These are phyloP conservation scores for Kluyveromyces nonfermentans DNA, from an alignment of 805 yeast species.

Conservation along the genomic window DNA sequence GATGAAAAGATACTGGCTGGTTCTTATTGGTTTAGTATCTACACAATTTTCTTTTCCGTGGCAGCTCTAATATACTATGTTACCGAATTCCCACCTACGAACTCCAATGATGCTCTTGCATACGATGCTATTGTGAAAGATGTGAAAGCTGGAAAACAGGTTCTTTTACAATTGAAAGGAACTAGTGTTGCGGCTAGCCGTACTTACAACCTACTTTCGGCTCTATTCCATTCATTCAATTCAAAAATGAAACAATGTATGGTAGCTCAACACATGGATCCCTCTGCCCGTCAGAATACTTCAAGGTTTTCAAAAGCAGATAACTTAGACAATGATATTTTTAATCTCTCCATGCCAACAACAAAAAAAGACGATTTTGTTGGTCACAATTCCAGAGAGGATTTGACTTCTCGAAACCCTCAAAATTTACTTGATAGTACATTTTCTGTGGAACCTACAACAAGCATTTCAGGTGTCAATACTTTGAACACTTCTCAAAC, in stretches of 20 bases:
- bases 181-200: conserved; percentile 70
- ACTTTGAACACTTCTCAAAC: conserved; percentile 14
- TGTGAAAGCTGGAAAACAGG: conserved; percentile 73
- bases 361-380: background rate
- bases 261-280: background rate
- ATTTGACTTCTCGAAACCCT: background rate
- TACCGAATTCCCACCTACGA: conserved; percentile 42
- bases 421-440: background rate
- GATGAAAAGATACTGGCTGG: conserved; percentile 65
- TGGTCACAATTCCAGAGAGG: background rate
- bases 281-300: background rate
- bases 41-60: conserved; percentile 85
- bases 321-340: background rate
- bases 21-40: conserved; percentile 90
- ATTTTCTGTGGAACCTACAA: conserved; percentile 4
- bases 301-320: background rate
- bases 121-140: conserved; percentile 56
- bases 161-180: conserved; percentile 60
- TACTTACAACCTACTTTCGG: conserved; percentile 69
- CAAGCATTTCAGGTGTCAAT: conserved; percentile 14
- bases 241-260: conserved; percentile 45
- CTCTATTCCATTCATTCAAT: conserved; percentile 71
- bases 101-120: conserved; percentile 37
- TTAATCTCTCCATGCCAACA: background rate
- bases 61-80: conserved; percentile 80